Evolutionary conservation across 441 rosid species (phyloP).

Genomic region (Brassica hybrid): DNA sequence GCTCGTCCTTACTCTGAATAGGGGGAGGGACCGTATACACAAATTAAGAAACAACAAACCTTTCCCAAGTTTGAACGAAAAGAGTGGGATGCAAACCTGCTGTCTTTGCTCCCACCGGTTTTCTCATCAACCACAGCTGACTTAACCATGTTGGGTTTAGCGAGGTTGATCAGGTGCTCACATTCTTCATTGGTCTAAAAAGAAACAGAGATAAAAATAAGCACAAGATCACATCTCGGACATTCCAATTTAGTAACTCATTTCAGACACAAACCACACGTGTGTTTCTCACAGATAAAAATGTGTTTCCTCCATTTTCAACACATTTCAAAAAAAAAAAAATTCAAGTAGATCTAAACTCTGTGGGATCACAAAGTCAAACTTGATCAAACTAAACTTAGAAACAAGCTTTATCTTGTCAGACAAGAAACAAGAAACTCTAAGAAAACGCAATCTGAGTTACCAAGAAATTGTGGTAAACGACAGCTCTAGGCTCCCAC

Average conservation of each 20-base stretch:
- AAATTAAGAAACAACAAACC: not conserved
- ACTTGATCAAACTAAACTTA: not conserved
- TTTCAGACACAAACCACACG: conserved; percentile 9
- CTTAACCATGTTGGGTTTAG: conserved; percentile 84
- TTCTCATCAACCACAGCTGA: conserved; percentile 84
- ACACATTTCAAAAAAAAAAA: no score
- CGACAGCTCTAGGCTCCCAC: conserved; percentile 93
- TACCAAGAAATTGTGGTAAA: conserved; percentile 90
- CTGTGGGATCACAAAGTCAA: conserved; percentile 13
- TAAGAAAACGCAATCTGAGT: conserved; percentile 9
- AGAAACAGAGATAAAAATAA: not conserved
- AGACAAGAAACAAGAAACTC: conserved; percentile 28
- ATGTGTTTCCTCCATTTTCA: no score
- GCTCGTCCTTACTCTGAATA: conserved; percentile 67
- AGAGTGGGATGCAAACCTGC: conserved; percentile 55
- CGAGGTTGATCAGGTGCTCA: conserved; percentile 73
- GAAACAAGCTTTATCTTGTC: conserved; percentile 7
- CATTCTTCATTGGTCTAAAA: conserved; percentile 83
- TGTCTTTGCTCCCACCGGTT: conserved; percentile 89
- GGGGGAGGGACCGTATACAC: no score
- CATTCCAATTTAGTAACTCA: conserved; percentile 2
- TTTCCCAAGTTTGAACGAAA: not conserved
- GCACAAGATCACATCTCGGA: conserved; percentile 26
- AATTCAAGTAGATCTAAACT: conserved; percentile 9
- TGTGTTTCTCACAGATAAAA: not conserved